Evolutionary conservation across 2,329 filamentous ascomycete species (phyloP).

Genomic region (Domatiomyces globalis): DNA sequence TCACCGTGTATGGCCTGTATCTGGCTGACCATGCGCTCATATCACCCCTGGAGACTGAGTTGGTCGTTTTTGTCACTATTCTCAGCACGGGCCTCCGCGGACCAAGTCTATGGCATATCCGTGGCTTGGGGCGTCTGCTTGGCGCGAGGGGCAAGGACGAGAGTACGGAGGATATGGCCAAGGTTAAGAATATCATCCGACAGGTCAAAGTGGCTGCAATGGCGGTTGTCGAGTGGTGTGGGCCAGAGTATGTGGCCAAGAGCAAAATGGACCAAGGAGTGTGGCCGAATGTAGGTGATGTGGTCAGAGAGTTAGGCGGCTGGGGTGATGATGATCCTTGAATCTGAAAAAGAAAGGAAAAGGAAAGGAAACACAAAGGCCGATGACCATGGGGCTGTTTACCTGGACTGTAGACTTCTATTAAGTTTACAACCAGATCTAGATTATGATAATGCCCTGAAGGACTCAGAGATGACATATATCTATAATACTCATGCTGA

Average conservation of each 20-base stretch:
- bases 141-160: slow-evolving; percentile 15
- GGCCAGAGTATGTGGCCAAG: slow-evolving; percentile 10
- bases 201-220: slow-evolving; percentile 13
- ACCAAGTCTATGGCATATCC: slow-evolving; percentile 34
- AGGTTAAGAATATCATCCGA: slow-evolving; percentile 13
- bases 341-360: neutral
- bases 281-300: slow-evolving; percentile 18
- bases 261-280: slow-evolving; percentile 10
- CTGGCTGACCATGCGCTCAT: slow-evolving; percentile 30
- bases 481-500: too few species aligned
- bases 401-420: neutral
- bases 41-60: slow-evolving; percentile 30
- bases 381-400: too few species aligned
- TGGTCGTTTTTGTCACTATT: slow-evolving; percentile 31
- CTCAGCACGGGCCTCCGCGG: slow-evolving; percentile 31
- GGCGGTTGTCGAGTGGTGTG: slow-evolving; percentile 13
- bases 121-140: slow-evolving; percentile 28
- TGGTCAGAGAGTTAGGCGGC: slow-evolving; percentile 14
- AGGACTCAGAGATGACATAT: too few species aligned
- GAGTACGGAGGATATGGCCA: slow-evolving; percentile 4
- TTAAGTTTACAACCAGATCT: neutral
- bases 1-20: slow-evolving; percentile 52
- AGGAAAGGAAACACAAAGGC: too few species aligned
- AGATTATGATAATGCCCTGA: neutral
- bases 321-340: slow-evolving; percentile 13